Evolutionary conservation across 2,329 filamentous ascomycete species (phyloP), one percentile per base, ranked within the genome.

Genomic region (Raffaelea albimanens): DNA sequence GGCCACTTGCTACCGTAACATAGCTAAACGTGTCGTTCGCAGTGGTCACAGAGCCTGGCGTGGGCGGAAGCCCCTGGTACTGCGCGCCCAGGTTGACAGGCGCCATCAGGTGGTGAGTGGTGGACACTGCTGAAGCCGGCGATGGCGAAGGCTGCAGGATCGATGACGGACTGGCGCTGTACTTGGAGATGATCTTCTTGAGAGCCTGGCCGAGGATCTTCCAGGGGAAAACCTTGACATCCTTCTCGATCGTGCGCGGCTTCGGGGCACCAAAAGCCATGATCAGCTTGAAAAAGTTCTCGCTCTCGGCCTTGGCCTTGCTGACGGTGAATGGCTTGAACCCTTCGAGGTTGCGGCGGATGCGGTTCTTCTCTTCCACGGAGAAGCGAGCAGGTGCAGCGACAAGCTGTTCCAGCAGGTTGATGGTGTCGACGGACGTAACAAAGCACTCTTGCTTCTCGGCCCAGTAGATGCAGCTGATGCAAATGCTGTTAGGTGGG

Each of bases 111-210:
- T 63, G 69, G 33, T 65, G 56, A 38, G 5, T 16, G 5, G 34
- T 8, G n/a, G 34, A 5, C 1, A 64, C 61, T 1, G 52, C 55
- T 18, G 49, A 53, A 2, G 23, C 19, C 1, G 49, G 52, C 3
- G 59, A 52, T 3, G 52, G 40, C 2, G 52, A 44, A 1, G 55
- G 58, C 3, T 65, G 61, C 34, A 66, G 50, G 3, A 62, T 62
- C 53, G 64, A 64, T 52, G 64, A 64, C 2, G 69, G 69, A 52
- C 63, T 72, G n/a, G 72, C 72, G 59, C 72, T 76, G 63, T 97
- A 98, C 84, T 98, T 98, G 59, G 87, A 83, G 62, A 98, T 95
- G 60, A 98, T 97, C 73, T 98, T 98, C 76, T 94, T 95, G 55
- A 98, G 75, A 0, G 93, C 91, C 51, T 82, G 78, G 43, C 80